Evolutionary conservation across 2,329 filamentous ascomycete genomes (phyloP), one percentile per base, ranked within the genome.

Genomic region (Arthroderma sp.): DNA sequence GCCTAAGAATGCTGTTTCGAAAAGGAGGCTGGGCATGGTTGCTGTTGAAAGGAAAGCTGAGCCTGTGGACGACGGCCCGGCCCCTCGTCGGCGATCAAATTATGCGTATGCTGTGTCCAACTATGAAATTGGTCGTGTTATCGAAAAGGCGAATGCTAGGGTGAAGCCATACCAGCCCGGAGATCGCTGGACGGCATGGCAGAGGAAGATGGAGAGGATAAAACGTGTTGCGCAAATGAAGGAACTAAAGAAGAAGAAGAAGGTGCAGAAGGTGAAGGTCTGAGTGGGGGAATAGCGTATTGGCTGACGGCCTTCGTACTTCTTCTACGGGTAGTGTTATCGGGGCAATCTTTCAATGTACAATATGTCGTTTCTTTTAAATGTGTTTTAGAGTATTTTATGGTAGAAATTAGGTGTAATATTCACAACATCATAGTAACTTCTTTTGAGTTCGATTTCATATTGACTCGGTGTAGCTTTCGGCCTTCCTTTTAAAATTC

Each of bases 11-110:
- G 82, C 82, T 3, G 77, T 83, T 50, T 78, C 85, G 45, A 77
- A 80, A 56, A 76, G 91, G 53, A 75, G 78, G 43, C 72, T 98
- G 48, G 83, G 83, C 55, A 82, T 93, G 75, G 70, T 80, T 4
- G 75, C 72, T 29, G 69, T 73, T 42, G 58, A 61, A 7, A 56
- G 64, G 10, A 53, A 56, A 47, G 15, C 15, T 22, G 15, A 22
- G 15, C 45, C 51, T 9, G 49, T 48, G 5, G 36, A 50, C 29
- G 49, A 50, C 10, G 22, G 45, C 3, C 38, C 38, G 3, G 40
- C 39, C 33, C 53, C 57, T 4, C 59, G 62, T 36, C 50, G 77
- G 49, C 67, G 71, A 46, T 69, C 72, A 4, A 75, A 77, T 3
- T 80, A 81, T 56, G 76, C 77, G 65, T 80, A 75, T 58, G 68